Percentiles rank a stretch among this genome's conserved stretches.
Conservation (phyloP, 2,329 filamentous ascomycete species). For the Chaetomiaceae sp. region DNA sequence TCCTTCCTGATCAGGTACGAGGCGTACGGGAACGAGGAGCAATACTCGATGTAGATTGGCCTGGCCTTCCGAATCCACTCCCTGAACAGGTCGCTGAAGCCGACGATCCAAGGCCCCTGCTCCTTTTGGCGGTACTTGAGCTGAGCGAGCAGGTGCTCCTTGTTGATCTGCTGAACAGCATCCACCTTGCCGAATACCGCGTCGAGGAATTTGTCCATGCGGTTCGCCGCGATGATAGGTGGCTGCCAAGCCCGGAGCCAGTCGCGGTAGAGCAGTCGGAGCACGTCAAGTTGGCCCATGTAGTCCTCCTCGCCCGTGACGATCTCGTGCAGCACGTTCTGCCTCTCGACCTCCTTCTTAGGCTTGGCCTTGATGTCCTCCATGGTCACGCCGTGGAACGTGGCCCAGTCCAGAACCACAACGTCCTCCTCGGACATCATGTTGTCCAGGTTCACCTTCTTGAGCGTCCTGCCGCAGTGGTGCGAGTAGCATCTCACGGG, state of each 20-base stretch:
- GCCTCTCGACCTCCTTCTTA: conserved; percentile 86
- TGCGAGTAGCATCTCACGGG: conserved; percentile 84
- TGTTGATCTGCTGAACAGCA: conserved; percentile 82
- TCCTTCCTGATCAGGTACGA: conserved; percentile 81
- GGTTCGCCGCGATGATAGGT: conserved; percentile 73
- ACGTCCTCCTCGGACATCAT: conserved; percentile 64
- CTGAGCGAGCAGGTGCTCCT: conserved; percentile 85
- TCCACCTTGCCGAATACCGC: conserved; percentile 91
- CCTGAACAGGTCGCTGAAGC: conserved; percentile 94
- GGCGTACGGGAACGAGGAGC: conserved; percentile 78
- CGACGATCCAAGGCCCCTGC: conserved; percentile 88
- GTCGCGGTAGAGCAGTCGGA: conserved; percentile 81
- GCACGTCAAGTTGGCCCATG: conserved; percentile 82
- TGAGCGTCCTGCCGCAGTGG: conserved; percentile 88
- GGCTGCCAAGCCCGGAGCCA: conserved; percentile 68
- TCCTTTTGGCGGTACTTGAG: conserved; percentile 96
- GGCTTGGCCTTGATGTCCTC: conserved; percentile 66
- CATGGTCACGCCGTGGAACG: conserved; percentile 79
- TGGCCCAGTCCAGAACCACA: conserved; percentile 79
- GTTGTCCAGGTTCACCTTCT: conserved; percentile 84
- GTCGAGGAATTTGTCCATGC: conserved; percentile 71
- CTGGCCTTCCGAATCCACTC: conserved; percentile 98
- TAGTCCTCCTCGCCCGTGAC: conserved; percentile 89
- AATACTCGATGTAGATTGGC: conserved; percentile 85
- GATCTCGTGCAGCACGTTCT: conserved; percentile 94